Evolutionary conservation across 2,329 filamentous ascomycete species (phyloP).

Genomic region (Aspergillus phoenicis): DNA sequence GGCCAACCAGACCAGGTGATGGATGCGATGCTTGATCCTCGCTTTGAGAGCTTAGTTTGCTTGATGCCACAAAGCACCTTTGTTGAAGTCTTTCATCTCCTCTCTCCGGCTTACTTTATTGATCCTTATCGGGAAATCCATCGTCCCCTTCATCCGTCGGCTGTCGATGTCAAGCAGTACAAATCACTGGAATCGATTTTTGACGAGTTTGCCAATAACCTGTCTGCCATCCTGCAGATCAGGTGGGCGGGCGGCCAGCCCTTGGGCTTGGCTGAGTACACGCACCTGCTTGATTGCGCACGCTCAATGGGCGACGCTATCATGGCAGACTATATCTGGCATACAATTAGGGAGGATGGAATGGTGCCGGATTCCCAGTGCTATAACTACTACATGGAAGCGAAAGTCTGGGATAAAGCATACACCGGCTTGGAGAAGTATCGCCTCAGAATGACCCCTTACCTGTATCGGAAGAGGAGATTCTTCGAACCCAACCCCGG

Average conservation of each 20-base stretch:
- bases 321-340: slow-evolving; percentile 53
- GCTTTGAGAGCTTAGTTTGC: slow-evolving; percentile 32
- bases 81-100: slow-evolving; percentile 62
- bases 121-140: slow-evolving; percentile 51
- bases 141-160: slow-evolving; percentile 52
- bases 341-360: slow-evolving; percentile 41
- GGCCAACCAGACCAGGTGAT: slow-evolving; percentile 47
- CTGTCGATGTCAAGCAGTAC: slow-evolving; percentile 48
- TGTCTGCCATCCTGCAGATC: slow-evolving; percentile 42
- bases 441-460: slow-evolving; percentile 39
- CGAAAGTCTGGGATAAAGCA: slow-evolving; percentile 50
- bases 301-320: slow-evolving; percentile 49
- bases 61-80: slow-evolving; percentile 60
- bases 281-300: slow-evolving; percentile 56
- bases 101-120: slow-evolving; percentile 62
- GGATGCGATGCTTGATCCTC: slow-evolving; percentile 36
- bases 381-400: slow-evolving; percentile 59
- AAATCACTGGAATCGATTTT: slow-evolving; percentile 43
- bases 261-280: slow-evolving; percentile 54
- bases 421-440: slow-evolving; percentile 46
- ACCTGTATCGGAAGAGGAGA: slow-evolving; percentile 34
- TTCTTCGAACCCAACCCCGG: slow-evolving; percentile 19
- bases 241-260: slow-evolving; percentile 40
- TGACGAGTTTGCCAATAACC: slow-evolving; percentile 41
- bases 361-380: slow-evolving; percentile 52